A percentile compares a stretch with the other conserved stretches of the same genome.
These are phyloP conservation scores for Glycine latifolia DNA, from an alignment of 306 rosid genomes.

Conservation along the genomic window DNA sequence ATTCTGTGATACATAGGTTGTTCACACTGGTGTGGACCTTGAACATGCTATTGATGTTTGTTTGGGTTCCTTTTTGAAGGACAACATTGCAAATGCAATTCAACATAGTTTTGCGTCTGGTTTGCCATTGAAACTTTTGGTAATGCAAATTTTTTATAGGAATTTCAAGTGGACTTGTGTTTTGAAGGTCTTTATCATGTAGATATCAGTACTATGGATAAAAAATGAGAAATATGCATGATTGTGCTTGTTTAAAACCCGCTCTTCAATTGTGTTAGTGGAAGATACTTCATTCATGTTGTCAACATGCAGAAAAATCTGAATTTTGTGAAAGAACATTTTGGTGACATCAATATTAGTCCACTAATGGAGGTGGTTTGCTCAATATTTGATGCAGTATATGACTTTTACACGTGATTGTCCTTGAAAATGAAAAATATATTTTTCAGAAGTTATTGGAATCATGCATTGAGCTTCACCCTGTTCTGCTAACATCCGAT, in stretches of 20 bases:
- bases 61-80: background rate
- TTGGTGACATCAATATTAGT: too few relatives aligned
- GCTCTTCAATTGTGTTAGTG: background rate
- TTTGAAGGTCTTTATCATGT: constrained; percentile 7
- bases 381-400: background rate
- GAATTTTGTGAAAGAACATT: constrained; percentile 1
- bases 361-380: background rate
- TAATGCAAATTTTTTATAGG: background rate
- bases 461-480: constrained; percentile 11
- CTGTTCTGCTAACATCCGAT: background rate
- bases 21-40: constrained; percentile 1
- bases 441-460: background rate
- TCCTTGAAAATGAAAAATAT: background rate
- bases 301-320: background rate
- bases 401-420: background rate
- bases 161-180: too few relatives aligned
- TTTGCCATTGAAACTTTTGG: constrained; percentile 2
- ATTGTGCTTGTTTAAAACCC: background rate
- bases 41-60: background rate
- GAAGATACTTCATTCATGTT: background rate
- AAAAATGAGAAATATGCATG: background rate
- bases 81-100: background rate
- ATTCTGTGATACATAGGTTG: background rate
- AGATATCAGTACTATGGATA: background rate
- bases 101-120: background rate